Conservation (phyloP, 257 asterid species). For the Penstemon barbatus region DNA sequence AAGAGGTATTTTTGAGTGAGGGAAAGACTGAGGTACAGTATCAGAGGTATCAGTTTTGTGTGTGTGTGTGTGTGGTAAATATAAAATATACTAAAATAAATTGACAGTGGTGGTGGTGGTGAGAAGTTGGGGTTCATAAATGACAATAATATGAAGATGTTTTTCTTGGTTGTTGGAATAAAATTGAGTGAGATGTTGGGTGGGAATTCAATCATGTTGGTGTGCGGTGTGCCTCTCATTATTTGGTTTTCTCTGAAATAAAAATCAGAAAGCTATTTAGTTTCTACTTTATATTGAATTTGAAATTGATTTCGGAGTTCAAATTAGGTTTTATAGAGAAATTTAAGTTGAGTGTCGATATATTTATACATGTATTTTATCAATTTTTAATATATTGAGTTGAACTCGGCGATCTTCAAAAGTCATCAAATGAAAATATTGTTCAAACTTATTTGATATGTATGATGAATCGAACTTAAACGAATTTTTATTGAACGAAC, state of each 20-base stretch:
- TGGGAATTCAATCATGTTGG: slow-evolving; percentile 43
- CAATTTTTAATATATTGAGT: too few species aligned
- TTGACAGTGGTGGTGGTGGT: slow-evolving; percentile 36
- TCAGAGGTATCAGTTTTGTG: slow-evolving; percentile 24
- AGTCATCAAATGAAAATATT: too few species aligned
- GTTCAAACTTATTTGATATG: too few species aligned
- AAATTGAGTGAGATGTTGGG: slow-evolving; percentile 33
- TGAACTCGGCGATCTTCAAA: too few species aligned
- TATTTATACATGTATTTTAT: too few species aligned
- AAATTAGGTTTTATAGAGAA: too few species aligned
- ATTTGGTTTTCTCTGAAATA: slow-evolving; percentile 14
- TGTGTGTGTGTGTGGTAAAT: slow-evolving; percentile 17
- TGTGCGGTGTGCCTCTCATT: slow-evolving; percentile 29
- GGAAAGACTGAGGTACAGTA: slow-evolving; percentile 3
- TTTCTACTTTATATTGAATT: too few species aligned
- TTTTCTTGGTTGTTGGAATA: slow-evolving; percentile 43
- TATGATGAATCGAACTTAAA: too few species aligned
- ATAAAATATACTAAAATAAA: neutral
- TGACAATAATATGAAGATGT: slow-evolving; percentile 35
- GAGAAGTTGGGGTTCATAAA: slow-evolving; percentile 46
- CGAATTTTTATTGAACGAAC: too few species aligned
- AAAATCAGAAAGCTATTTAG: too few species aligned
- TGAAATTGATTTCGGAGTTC: too few species aligned
- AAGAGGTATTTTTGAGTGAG: slow-evolving; percentile 7
- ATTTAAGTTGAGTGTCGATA: too few species aligned